Conservation (phyloP, 2,329 filamentous ascomycete genomes). For the Colletotrichum destructivum region DNA sequence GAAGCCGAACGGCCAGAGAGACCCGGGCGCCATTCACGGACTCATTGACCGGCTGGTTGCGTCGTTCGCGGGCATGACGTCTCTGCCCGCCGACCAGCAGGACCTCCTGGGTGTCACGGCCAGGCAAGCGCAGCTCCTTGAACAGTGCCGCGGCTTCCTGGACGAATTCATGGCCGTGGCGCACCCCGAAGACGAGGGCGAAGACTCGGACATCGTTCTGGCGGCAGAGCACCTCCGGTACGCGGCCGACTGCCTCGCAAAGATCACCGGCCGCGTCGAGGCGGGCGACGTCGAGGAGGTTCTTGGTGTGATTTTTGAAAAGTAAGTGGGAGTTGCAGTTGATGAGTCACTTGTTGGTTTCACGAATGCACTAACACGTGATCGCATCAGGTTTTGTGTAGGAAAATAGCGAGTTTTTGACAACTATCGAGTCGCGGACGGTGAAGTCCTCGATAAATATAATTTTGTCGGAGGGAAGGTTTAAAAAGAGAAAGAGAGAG, state of each 20-base stretch:
- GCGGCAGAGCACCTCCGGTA: conserved; percentile 90
- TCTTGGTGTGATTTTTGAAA: conserved; percentile 96
- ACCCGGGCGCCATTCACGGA: conserved; percentile 76
- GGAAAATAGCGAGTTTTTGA: conserved; percentile 60
- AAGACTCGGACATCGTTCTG: conserved; percentile 85
- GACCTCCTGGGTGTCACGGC: conserved; percentile 92
- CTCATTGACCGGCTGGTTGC: conserved; percentile 78
- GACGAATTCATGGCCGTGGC: conserved; percentile 79
- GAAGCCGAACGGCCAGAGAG: conserved; percentile 47
- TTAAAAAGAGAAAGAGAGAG: not conserved
- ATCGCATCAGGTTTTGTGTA: conserved; percentile 65
- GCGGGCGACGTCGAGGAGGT: conserved; percentile 95
- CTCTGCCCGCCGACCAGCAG: conserved; percentile 79
- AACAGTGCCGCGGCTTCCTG: conserved; percentile 79
- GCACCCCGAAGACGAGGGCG: conserved; percentile 49
- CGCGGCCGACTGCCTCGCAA: conserved; percentile 84
- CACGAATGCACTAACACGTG: conserved; percentile 8
- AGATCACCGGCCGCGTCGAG: conserved; percentile 89
- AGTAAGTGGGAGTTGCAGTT: conserved; percentile 69
- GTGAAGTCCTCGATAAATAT: conserved; percentile 32
- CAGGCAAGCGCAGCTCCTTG: conserved; percentile 86
- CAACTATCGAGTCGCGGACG: conserved; percentile 16
- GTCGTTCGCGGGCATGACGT: conserved; percentile 80
- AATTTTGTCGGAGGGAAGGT: not conserved
- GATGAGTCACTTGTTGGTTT: not conserved